Evolutionary conservation across 2,329 filamentous ascomycete species (phyloP), one percentile per base, ranked within the genome.

Genomic region (Furcasterigmium furcatum): DNA sequence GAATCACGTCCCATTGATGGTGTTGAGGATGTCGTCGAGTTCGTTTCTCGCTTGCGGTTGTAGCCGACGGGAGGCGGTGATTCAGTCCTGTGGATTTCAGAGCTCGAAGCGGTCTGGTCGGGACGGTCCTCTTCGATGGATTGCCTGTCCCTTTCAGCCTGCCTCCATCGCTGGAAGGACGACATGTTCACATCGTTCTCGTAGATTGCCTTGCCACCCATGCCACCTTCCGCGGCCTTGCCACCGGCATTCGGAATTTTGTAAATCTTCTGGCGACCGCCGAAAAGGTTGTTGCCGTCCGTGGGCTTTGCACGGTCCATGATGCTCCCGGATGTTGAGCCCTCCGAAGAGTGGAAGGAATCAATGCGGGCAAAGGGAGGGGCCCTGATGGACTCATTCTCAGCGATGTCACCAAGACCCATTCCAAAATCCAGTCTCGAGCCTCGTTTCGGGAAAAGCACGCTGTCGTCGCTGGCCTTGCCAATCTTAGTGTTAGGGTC

Each of bases 381-480:
- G 7, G 82, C 80, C 54, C 77, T 80, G 49, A 95, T 79, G 0
- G 92, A 96, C 47, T 89, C 86, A 22, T 92, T 87, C 68, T 99
- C 94, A 19, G 91, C 88, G 56, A 97, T 97, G 61, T 97, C 91
- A 16, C 82, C 75, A 4, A 96, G 74, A 45, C 79, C 55, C 32
- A 68, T 67, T 9, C 85, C 84, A 58, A 88, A 88, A 47, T 95
- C 83, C 53, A 95, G 68, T 47, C 87, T 81, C 1, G 91, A 96
- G 52, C 87, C 85, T 44, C 90, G 80, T 58, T 89, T 91, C 4
- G 88, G 88, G 52, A 83, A 87, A 18, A 97, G 70, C 4, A 97
- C 91, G 55, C 91, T 96, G 65, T 96, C 92, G 61, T 97, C 92
- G 65, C 88, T 94, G 14, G 92, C 92, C 66, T 97, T 96, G 47